These are phyloP conservation scores for Fusarium vanettenii DNA, from an alignment of 2,329 filamentous ascomycete genomes.

Conservation along the genomic window DNA sequence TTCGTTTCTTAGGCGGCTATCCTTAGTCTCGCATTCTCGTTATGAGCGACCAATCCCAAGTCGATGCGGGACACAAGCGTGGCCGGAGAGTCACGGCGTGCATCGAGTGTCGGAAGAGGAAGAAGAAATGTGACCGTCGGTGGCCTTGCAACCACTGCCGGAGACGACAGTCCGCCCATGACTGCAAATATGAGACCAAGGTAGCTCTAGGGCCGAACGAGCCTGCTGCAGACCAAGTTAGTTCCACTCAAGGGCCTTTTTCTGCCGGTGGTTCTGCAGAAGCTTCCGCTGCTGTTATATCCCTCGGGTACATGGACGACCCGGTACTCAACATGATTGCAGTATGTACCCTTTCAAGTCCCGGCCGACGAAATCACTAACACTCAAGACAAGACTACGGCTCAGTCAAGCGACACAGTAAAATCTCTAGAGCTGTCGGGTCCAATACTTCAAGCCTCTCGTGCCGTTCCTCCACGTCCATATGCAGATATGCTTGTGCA, in stretches of 20 bases:
- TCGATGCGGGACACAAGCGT: background rate
- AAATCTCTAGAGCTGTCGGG: background rate
- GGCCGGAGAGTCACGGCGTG: background rate
- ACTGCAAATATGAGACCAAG: background rate
- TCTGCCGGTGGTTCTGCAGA: background rate
- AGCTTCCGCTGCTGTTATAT: background rate
- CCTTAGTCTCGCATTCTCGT: background rate
- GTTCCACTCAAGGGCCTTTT: background rate
- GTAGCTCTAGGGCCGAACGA: background rate
- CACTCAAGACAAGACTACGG: background rate
- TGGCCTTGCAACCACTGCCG: background rate
- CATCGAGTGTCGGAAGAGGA: background rate
- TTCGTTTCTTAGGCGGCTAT: too few species aligned
- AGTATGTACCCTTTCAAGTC: background rate
- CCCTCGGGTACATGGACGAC: background rate
- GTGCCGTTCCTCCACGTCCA: background rate
- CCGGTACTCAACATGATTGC: background rate
- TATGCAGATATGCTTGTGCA: background rate
- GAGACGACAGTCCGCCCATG: background rate
- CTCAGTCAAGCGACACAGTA: background rate
- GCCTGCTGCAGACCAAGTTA: background rate
- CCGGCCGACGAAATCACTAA: background rate
- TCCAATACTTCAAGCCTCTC: background rate
- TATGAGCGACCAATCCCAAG: background rate
- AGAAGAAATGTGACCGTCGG: conserved; percentile 1